Percentiles rank a stretch among this genome's conserved stretches.
Conservation (phyloP, 2,329 filamentous ascomycete genomes). For the Mycocentrospora acerina region DNA sequence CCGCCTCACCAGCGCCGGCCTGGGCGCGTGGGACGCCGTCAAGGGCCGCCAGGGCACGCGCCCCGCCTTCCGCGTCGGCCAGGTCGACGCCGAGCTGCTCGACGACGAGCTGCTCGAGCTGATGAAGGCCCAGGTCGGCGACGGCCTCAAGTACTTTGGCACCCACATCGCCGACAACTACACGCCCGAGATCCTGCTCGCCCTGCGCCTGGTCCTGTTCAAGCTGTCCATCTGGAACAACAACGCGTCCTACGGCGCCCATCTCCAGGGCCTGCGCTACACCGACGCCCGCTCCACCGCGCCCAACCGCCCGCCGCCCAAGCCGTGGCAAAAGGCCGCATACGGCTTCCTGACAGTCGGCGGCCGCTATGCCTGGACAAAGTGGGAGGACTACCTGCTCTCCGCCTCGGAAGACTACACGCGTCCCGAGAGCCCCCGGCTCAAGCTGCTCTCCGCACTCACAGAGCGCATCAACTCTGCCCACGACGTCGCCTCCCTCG, state of each 20-base stretch:
- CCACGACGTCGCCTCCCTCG: slow-evolving; percentile 79
- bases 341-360: slow-evolving; percentile 86
- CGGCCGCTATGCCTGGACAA: slow-evolving; percentile 85
- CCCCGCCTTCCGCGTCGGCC: slow-evolving; percentile 88
- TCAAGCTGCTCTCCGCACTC: slow-evolving; percentile 63
- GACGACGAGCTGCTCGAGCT: slow-evolving; percentile 91
- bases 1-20: slow-evolving; percentile 52
- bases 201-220: slow-evolving; percentile 77
- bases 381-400: slow-evolving; percentile 86
- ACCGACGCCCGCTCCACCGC: slow-evolving; percentile 71
- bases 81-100: slow-evolving; percentile 92
- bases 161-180: slow-evolving; percentile 79
- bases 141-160: slow-evolving; percentile 84
- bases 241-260: slow-evolving; percentile 90
- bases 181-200: slow-evolving; percentile 79
- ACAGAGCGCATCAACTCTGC: slow-evolving; percentile 69
- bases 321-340: slow-evolving; percentile 76
- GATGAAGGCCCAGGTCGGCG: slow-evolving; percentile 80
- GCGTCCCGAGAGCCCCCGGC: slow-evolving; percentile 50
- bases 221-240: slow-evolving; percentile 98
- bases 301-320: slow-evolving; percentile 64
- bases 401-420: slow-evolving; percentile 75
- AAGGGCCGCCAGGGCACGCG: slow-evolving; percentile 75
- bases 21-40: slow-evolving; percentile 68
- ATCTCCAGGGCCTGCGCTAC: slow-evolving; percentile 87